Conservation (phyloP, 225 moss, liverwort and hornwort genomes). For the Pleurozium schreberi region DNA sequence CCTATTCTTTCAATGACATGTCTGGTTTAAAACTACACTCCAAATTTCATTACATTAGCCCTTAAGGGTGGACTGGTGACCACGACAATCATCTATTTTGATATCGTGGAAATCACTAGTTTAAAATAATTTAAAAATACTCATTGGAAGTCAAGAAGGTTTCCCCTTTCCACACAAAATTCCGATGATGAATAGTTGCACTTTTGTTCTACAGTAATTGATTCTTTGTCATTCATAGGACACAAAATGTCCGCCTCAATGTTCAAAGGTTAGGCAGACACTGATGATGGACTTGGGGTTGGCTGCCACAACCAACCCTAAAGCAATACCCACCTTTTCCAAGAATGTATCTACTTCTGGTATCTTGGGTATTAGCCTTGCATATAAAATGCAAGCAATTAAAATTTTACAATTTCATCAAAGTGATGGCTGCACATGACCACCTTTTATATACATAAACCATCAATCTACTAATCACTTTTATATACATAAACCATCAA, state of each 20-base stretch:
- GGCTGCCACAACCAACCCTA: accelerated
- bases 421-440: background rate
- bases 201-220: too few species aligned
- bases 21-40: accelerated
- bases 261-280: accelerated
- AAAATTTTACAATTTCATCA: background rate
- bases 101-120: too few species aligned
- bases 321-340: background rate
- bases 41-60: background rate
- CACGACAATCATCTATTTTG: too few species aligned
- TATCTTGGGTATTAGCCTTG: background rate
- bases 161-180: too few species aligned
- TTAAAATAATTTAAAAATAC: too few species aligned
- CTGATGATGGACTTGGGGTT: accelerated
- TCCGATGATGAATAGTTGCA: too few species aligned
- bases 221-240: too few species aligned
- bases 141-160: too few species aligned
- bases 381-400: background rate
- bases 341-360: accelerated
- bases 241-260: too few species aligned
- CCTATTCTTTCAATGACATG: accelerated
- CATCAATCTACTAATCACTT: background rate
- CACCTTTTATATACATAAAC: background rate
- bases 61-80: too few species aligned
- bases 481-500: accelerated